Percentiles rank a stretch among this genome's conserved stretches.
These are phyloP conservation scores for Linnemannia schmuckeri DNA, from an alignment of 192 early-diverging fungal genomes.

Conservation along the genomic window DNA sequence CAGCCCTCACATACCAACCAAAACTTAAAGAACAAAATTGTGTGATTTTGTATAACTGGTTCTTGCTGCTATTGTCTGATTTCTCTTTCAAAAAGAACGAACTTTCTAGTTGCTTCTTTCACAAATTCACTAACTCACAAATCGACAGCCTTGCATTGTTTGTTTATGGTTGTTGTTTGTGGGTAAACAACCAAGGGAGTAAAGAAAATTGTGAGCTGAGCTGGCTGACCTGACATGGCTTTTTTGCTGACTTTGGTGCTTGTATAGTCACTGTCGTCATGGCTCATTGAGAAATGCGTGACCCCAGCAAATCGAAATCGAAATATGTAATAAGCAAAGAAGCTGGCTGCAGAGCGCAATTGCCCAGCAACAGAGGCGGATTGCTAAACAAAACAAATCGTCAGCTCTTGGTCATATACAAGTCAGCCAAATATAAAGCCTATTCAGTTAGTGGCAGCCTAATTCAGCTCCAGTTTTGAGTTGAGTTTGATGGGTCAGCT, in stretches of 20 bases:
- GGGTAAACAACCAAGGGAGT: not conserved
- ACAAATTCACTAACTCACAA: too few species aligned
- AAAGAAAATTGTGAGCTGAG: not conserved
- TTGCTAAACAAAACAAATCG: not conserved
- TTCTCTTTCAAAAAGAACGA: not conserved
- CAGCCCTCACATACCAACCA: slow-evolving; percentile 1
- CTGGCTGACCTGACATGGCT: not conserved
- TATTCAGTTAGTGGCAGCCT: too few species aligned
- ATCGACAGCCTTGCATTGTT: not conserved
- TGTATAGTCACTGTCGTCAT: not conserved
- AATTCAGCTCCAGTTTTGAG: too few species aligned
- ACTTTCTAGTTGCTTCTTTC: not conserved
- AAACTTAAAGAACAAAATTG: not conserved
- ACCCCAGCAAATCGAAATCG: slow-evolving; percentile 1
- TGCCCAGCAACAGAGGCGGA: not conserved
- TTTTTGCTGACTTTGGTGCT: not conserved
- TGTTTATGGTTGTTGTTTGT: not conserved
- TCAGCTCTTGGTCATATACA: too few species aligned
- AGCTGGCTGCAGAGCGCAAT: not conserved
- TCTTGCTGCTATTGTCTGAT: not conserved
- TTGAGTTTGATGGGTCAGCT: not conserved
- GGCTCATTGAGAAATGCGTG: slow-evolving; percentile 1
- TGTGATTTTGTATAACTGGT: not conserved
- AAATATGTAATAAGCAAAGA: not conserved
- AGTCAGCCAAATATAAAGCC: too few species aligned